Percentiles rank a stretch among this genome's conserved stretches.
Evolutionary conservation across 2,329 filamentous ascomycete species (phyloP).

Genomic region (Aspergillus piperis): DNA sequence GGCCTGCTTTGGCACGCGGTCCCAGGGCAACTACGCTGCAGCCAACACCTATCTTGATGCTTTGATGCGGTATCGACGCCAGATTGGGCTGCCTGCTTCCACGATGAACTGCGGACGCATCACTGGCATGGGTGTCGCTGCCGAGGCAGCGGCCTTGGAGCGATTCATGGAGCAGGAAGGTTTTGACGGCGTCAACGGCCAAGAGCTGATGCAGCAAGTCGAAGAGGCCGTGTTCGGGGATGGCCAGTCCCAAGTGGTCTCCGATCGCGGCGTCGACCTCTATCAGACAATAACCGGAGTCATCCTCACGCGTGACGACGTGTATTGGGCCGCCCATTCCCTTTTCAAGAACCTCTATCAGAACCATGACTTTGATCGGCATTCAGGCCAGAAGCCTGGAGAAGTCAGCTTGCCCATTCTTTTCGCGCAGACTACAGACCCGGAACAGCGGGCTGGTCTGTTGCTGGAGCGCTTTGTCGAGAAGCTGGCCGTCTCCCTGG

Average conservation of each 20-base stretch:
- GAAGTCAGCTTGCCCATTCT: background rate
- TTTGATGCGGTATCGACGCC: background rate
- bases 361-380: background rate
- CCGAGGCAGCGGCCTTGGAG: background rate
- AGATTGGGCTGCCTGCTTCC: background rate
- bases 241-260: background rate
- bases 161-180: constrained; percentile 2
- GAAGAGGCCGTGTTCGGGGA: constrained; percentile 2
- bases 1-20: background rate
- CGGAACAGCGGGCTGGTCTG: background rate
- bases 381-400: background rate
- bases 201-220: constrained; percentile 5
- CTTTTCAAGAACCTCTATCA: constrained; percentile 1
- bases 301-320: background rate
- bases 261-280: background rate
- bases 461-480: background rate
- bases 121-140: background rate
- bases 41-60: background rate
- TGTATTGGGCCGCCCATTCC: background rate
- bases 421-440: background rate
- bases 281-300: constrained; percentile 3
- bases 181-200: constrained; percentile 2
- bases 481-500: background rate
- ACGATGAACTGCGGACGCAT: background rate
- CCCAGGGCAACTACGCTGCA: constrained; percentile 4